A percentile compares a stretch with the other conserved stretches of the same genome.
Evolutionary conservation across 2,329 filamentous ascomycete species (phyloP).

Genomic region (Colletotrichum endophyticum): DNA sequence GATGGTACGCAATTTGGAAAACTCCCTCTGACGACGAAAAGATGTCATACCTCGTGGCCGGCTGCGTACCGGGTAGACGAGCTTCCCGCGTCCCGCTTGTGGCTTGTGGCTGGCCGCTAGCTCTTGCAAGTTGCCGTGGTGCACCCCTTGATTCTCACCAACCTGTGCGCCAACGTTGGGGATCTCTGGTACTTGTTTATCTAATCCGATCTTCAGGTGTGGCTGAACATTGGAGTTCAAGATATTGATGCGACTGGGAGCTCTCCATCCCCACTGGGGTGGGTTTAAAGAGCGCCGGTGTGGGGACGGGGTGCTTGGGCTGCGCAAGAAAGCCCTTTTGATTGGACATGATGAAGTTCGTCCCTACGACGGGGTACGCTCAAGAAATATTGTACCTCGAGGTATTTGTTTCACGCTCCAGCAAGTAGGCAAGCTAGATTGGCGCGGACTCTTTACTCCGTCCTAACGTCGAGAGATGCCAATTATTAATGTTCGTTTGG

Average conservation of each 20-base stretch:
- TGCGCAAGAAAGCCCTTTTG: background rate
- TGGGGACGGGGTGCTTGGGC: background rate
- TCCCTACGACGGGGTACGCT: background rate
- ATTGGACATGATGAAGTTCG: constrained; percentile 7
- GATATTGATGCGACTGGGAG: background rate
- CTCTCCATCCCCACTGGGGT: background rate
- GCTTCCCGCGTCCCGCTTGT: background rate
- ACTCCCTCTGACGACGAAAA: background rate
- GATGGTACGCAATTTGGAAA: background rate
- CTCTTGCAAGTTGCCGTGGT: background rate
- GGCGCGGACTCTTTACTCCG: constrained; percentile 11
- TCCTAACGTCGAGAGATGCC: background rate
- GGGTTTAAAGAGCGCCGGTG: background rate
- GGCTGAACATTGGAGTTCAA: background rate
- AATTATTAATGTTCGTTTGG: background rate
- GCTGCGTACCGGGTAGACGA: background rate
- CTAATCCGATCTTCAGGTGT: background rate
- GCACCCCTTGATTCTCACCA: background rate
- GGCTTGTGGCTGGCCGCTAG: background rate
- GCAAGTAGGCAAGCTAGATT: background rate
- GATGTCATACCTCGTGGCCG: constrained; percentile 1
- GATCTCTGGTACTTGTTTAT: background rate
- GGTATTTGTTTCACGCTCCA: constrained; percentile 10
- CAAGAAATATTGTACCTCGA: background rate
- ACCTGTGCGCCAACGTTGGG: background rate